phyloP scores from a whole-genome alignment of 768 basidiomycete species.

The Tricholoma bakamatsutake region DNA sequence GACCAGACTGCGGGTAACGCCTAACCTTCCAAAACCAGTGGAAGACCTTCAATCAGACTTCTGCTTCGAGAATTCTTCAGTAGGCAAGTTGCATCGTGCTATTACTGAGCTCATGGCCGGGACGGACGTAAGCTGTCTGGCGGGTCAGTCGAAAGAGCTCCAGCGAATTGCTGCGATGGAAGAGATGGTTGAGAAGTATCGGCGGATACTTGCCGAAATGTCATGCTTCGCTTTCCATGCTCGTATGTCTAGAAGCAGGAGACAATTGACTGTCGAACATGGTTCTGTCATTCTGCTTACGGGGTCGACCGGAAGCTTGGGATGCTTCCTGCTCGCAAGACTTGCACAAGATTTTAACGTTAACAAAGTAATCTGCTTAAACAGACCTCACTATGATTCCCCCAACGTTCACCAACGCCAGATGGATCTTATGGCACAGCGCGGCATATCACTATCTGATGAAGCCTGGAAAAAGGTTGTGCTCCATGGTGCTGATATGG shows the following conservation, averaged over 20 bases:
- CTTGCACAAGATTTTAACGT: conserved; percentile 21
- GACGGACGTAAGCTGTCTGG: not conserved
- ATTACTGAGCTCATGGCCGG: conserved; percentile 18
- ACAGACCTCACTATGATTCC: conserved; percentile 15
- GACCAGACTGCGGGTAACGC: conserved; percentile 18
- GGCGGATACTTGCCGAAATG: conserved; percentile 6
- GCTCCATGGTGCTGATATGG: conserved; percentile 22
- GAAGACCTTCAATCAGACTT: conserved; percentile 21
- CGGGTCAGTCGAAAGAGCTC: conserved; percentile 6
- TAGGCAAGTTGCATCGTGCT: conserved; percentile 18
- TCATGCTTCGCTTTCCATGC: conserved; percentile 9
- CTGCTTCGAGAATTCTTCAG: conserved; percentile 25
- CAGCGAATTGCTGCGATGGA: conserved; percentile 21
- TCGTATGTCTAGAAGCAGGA: conserved; percentile 8
- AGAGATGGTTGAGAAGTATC: conserved; percentile 23
- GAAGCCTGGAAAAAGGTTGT: conserved; percentile 25
- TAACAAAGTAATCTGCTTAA: conserved; percentile 26
- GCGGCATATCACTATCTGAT: conserved; percentile 20
- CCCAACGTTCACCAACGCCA: conserved; percentile 20
- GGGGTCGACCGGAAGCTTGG: conserved; percentile 33
- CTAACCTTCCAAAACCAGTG: conserved; percentile 12
- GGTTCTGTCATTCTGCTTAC: conserved; percentile 27
- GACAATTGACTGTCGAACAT: conserved; percentile 1
- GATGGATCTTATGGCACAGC: conserved; percentile 23
- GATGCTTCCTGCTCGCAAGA: conserved; percentile 25